Evolutionary conservation across 2,329 filamentous ascomycete genomes (phyloP).

Genomic region (Aureobasidium sp.): DNA sequence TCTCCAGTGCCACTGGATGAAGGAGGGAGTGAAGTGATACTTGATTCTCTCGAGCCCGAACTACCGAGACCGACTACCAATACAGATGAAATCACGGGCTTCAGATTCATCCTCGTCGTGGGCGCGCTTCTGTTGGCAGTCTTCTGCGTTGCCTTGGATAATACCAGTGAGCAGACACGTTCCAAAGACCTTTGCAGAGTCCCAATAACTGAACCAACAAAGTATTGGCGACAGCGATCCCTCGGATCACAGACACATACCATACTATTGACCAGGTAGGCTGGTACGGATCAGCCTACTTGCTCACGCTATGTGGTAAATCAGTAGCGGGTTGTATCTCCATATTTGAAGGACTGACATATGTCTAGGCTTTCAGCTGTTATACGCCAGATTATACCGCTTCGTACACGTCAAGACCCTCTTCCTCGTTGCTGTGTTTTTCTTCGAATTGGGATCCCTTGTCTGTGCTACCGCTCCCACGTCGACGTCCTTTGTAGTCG

Average conservation of each 20-base stretch:
- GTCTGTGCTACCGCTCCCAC: conserved; percentile 45
- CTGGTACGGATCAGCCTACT: conserved; percentile 36
- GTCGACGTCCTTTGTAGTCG: conserved; percentile 42
- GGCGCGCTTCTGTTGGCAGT: background rate
- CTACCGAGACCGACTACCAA: too few relatives aligned
- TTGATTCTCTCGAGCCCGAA: too few relatives aligned
- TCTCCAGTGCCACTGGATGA: too few relatives aligned
- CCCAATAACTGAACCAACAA: too few relatives aligned
- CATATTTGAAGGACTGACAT: background rate
- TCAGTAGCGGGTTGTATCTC: too few relatives aligned
- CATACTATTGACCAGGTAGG: conserved; percentile 38
- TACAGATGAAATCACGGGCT: background rate
- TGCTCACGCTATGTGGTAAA: conserved; percentile 36
- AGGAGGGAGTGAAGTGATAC: too few relatives aligned
- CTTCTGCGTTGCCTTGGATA: background rate
- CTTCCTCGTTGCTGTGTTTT: conserved; percentile 35
- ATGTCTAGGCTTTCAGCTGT: conserved; percentile 31
- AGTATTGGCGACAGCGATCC: too few relatives aligned
- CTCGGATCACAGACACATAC: conserved; percentile 37
- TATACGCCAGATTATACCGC: conserved; percentile 42
- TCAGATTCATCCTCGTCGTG: background rate
- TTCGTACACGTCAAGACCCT: conserved; percentile 36
- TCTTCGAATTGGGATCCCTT: conserved; percentile 45
- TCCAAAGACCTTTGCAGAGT: too few relatives aligned
- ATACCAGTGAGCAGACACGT: background rate